Conservation (phyloP, 2,329 filamentous ascomycete genomes). For the Alternaria angustiovoidea region DNA sequence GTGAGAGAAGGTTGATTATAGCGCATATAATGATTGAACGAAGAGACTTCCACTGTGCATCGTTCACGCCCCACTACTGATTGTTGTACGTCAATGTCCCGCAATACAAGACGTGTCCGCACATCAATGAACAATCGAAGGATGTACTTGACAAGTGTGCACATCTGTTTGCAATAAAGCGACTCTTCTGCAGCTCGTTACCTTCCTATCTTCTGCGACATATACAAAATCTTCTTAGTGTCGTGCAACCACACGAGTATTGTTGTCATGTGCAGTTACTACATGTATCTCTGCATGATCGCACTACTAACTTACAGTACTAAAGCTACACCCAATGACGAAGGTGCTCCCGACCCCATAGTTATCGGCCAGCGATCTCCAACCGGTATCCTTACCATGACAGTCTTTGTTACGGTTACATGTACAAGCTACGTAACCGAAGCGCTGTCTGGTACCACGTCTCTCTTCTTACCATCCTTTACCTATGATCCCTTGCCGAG, state of each 20-base stretch:
- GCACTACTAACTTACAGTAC: not conserved
- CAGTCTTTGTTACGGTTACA: conserved; percentile 1
- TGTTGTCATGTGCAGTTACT: not conserved
- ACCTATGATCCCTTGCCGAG: not conserved
- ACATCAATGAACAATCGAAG: not conserved
- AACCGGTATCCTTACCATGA: not conserved
- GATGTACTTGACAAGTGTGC: not conserved
- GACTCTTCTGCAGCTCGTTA: not conserved
- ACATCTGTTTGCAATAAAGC: not conserved
- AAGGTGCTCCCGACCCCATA: not conserved
- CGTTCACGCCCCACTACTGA: not conserved
- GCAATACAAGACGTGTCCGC: not conserved
- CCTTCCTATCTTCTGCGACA: not conserved
- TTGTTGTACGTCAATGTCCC: not conserved
- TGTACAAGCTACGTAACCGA: not conserved
- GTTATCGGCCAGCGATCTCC: not conserved
- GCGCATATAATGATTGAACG: not conserved
- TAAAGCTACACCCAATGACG: not conserved
- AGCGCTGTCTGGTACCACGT: not conserved
- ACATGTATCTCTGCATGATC: not conserved
- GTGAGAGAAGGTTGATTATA: not conserved
- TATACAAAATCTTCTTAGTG: not conserved
- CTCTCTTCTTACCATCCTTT: not conserved
- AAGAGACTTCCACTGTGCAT: not conserved
- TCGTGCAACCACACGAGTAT: not conserved